A percentile compares a stretch with the other conserved stretches of the same genome.
phyloP scores from a whole-genome alignment of 306 rosid species.

The Coriaria nepalensis region DNA sequence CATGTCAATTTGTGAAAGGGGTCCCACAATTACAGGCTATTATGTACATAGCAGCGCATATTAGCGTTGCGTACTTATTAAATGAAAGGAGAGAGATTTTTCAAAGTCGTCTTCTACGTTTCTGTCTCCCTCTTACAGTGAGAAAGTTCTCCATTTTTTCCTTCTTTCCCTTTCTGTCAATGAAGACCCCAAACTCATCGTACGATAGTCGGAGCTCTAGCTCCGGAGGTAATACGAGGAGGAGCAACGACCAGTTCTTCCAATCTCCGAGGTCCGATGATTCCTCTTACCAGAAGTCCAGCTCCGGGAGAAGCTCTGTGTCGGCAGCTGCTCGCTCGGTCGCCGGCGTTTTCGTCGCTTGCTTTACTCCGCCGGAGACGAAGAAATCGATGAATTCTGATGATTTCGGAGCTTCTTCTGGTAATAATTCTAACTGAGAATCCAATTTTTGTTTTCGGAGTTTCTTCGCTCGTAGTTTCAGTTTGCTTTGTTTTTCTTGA shows the following conservation, averaged over 20 bases:
- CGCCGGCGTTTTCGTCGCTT: slow-evolving; percentile 38
- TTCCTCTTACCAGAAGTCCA: slow-evolving; percentile 18
- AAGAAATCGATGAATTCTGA: slow-evolving; percentile 24
- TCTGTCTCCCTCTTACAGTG: background rate
- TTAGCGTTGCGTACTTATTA: background rate
- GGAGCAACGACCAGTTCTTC: slow-evolving; percentile 15
- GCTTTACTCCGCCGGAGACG: slow-evolving; percentile 69
- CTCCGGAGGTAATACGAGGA: slow-evolving; percentile 20
- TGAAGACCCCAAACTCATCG: slow-evolving; percentile 20
- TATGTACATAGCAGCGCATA: slow-evolving; percentile 8
- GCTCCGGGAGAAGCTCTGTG: slow-evolving; percentile 22
- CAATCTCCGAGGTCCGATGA: slow-evolving; percentile 29
- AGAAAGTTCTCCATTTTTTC: background rate
- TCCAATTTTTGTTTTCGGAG: slow-evolving; percentile 2
- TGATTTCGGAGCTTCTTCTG: slow-evolving; percentile 37
- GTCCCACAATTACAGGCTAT: background rate
- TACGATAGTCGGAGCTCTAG: slow-evolving; percentile 15
- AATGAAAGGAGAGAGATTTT: slow-evolving; percentile 11
- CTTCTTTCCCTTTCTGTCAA: slow-evolving; percentile 11
- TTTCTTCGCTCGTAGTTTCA: background rate
- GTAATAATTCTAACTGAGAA: slow-evolving; percentile 13
- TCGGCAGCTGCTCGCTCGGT: slow-evolving; percentile 42
- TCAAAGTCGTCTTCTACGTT: background rate
- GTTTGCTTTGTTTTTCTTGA: background rate
- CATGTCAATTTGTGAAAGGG: background rate